Conservation (phyloP, 306 rosid genomes). For the Cucumis melo region DNA sequence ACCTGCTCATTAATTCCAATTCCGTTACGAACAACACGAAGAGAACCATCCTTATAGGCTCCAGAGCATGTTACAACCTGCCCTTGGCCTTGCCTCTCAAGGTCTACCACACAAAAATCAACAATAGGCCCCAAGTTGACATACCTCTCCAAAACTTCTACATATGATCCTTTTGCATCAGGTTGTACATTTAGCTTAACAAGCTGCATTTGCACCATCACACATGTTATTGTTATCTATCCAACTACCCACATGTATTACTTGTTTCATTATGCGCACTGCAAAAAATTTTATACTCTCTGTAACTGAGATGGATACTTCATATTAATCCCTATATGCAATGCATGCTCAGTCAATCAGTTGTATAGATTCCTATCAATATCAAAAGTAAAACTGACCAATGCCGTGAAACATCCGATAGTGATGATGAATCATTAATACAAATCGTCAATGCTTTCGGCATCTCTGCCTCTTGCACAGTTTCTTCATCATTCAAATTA, state of each 20-base stretch:
- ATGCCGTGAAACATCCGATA: neutral
- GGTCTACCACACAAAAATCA: conserved; percentile 97
- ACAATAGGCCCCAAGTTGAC: conserved; percentile 96
- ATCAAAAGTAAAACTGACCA: neutral
- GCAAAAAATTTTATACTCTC: neutral
- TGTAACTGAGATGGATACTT: neutral
- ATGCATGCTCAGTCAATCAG: neutral
- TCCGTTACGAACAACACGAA: conserved; percentile 87
- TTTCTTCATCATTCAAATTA: too few species aligned
- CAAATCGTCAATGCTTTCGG: too few species aligned
- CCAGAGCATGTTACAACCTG: conserved; percentile 99
- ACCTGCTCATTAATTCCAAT: conserved; percentile 98
- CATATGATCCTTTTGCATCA: conserved; percentile 87
- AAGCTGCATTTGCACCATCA: conserved; percentile 53
- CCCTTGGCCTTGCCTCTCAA: conserved; percentile 99
- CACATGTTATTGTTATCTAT: neutral
- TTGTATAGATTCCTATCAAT: neutral
- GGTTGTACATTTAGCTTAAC: conserved; percentile 74
- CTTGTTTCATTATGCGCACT: neutral
- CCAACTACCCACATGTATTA: conserved; percentile 1
- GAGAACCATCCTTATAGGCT: conserved; percentile 98
- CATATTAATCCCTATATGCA: neutral
- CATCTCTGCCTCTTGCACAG: too few species aligned
- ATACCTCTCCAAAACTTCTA: conserved; percentile 81
- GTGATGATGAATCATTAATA: neutral